Conservation (phyloP, 2,329 filamentous ascomycete species). For the Hymenoscyphus linearis region DNA sequence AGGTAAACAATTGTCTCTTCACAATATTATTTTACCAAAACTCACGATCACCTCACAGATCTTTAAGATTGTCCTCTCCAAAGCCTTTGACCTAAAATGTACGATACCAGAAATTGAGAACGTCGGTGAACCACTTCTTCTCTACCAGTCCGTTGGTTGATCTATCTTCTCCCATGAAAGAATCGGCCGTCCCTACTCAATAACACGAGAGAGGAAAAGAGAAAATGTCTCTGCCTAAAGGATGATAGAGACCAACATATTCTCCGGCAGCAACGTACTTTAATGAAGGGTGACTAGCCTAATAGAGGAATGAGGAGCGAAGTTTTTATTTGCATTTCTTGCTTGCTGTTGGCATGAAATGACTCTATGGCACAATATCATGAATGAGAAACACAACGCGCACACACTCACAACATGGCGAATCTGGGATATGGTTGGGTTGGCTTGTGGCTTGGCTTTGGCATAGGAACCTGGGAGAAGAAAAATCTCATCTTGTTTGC, state of each 20-base stretch:
- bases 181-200: neutral
- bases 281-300: conserved; percentile 5
- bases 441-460: neutral
- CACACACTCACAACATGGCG: neutral
- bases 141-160: conserved; percentile 64
- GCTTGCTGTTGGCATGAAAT: neutral
- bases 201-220: neutral
- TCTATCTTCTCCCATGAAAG: neutral
- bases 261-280: neutral
- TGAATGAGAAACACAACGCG: conserved; percentile 1
- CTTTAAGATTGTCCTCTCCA: conserved; percentile 98
- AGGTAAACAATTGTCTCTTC: conserved; percentile 50
- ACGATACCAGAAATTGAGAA: conserved; percentile 99
- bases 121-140: conserved; percentile 86
- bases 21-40: neutral
- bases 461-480: neutral
- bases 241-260: neutral
- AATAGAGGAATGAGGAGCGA: neutral
- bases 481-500: neutral
- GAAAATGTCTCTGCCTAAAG: neutral
- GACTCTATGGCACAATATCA: conserved; percentile 8
- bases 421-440: neutral
- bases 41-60: conserved; percentile 54
- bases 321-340: neutral
- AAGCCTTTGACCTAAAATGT: conserved; percentile 97